A percentile compares a stretch with the other conserved stretches of the same genome.
These are phyloP conservation scores for Suhomyces chickasaworum DNA, from an alignment of 1,139 yeast genomes.

Conservation along the genomic window DNA sequence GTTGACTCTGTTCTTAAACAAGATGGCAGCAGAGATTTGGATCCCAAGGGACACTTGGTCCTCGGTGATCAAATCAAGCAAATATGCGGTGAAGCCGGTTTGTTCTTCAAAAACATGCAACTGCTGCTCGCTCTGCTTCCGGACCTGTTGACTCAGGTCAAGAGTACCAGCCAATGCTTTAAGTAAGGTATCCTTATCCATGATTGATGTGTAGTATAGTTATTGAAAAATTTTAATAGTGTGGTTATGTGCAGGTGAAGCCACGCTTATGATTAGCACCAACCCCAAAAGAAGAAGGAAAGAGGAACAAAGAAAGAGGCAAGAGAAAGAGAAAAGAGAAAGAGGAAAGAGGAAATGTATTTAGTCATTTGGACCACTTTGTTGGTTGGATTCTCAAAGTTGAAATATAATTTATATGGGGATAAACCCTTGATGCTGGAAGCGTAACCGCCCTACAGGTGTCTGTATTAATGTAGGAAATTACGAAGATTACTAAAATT, in stretches of 20 bases:
- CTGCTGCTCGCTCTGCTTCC: slow-evolving; percentile 47
- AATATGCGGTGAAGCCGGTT: slow-evolving; percentile 60
- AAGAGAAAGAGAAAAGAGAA: too few species aligned
- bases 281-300: too few species aligned
- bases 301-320: too few species aligned
- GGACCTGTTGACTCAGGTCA: slow-evolving; percentile 39
- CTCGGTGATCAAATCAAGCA: slow-evolving; percentile 56
- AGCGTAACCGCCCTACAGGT: too few species aligned
- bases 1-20: slow-evolving; percentile 64
- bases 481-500: too few species aligned
- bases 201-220: slow-evolving; percentile 15
- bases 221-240: slow-evolving; percentile 9
- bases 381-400: too few species aligned
- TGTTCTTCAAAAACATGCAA: slow-evolving; percentile 44
- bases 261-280: too few species aligned
- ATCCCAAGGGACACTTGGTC: slow-evolving; percentile 47
- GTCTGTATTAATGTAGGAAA: too few species aligned
- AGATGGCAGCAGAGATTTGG: slow-evolving; percentile 64
- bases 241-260: neutral
- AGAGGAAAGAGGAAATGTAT: too few species aligned
- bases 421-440: too few species aligned
- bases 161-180: slow-evolving; percentile 47
- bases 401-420: too few species aligned
- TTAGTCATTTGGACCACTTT: too few species aligned
- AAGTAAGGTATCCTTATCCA: slow-evolving; percentile 48